phyloP scores from a whole-genome alignment of 106 monocot genomes.

The Dioscorea dumetorum region DNA sequence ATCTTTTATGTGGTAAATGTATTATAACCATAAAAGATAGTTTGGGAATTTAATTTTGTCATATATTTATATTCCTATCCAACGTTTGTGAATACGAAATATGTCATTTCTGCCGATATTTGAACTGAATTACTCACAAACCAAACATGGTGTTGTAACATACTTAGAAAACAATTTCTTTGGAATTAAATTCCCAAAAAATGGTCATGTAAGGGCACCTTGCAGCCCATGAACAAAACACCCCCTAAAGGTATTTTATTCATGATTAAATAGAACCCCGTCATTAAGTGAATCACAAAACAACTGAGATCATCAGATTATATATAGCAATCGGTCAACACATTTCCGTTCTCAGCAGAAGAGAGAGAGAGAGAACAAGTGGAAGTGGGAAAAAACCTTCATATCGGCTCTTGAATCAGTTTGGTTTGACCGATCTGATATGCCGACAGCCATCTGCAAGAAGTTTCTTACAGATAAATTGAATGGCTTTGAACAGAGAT shows the following conservation, averaged over 20 bases:
- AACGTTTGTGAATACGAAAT: too few species aligned
- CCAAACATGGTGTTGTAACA: too few species aligned
- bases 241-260: not conserved
- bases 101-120: too few species aligned
- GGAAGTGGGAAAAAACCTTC: conserved; percentile 47
- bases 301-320: not conserved
- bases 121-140: too few species aligned
- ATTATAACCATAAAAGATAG: too few species aligned
- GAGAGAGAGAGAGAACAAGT: not conserved
- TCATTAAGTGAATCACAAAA: too few species aligned
- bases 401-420: conserved; percentile 57
- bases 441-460: conserved; percentile 87
- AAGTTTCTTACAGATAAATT: not conserved
- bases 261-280: not conserved
- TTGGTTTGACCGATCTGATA: conserved; percentile 75
- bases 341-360: not conserved
- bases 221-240: not conserved
- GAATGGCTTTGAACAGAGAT: not conserved
- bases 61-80: too few species aligned
- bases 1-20: too few species aligned
- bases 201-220: too few species aligned
- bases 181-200: too few species aligned
- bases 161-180: too few species aligned
- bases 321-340: not conserved
- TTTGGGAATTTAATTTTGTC: too few species aligned